These are phyloP conservation scores for Blastobotrys chiropterorum DNA, from an alignment of 805 yeast genomes.

Conservation along the genomic window DNA sequence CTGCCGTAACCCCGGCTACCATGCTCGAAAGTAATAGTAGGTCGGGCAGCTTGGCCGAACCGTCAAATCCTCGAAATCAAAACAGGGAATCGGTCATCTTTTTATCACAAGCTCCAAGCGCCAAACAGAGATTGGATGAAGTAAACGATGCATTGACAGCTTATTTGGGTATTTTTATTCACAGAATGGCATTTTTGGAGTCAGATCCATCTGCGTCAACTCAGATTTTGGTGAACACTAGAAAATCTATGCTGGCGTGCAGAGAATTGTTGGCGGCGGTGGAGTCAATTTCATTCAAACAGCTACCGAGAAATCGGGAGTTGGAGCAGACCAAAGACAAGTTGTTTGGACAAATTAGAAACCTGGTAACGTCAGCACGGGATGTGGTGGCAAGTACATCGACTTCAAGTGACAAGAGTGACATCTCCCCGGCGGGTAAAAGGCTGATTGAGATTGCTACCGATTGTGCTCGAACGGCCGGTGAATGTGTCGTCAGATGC, in stretches of 20 bases:
- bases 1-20: neutral
- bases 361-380: conserved; percentile 33
- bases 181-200: conserved; percentile 23
- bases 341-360: conserved; percentile 29
- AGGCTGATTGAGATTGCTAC: conserved; percentile 26
- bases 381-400: conserved; percentile 27
- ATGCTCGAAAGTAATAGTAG: neutral
- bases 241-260: conserved; percentile 35
- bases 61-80: conserved; percentile 3
- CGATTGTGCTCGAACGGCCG: conserved; percentile 30
- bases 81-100: conserved; percentile 23
- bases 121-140: conserved; percentile 31
- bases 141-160: conserved; percentile 30
- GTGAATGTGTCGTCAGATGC: conserved; percentile 30
- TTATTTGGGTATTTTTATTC: conserved; percentile 30
- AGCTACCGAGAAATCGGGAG: conserved; percentile 24
- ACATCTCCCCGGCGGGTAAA: conserved; percentile 16
- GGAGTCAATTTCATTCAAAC: conserved; percentile 26
- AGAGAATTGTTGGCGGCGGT: conserved; percentile 34
- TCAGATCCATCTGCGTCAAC: conserved; percentile 27
- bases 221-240: conserved; percentile 30
- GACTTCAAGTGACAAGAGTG: neutral
- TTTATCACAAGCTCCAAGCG: conserved; percentile 24
- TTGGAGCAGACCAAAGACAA: conserved; percentile 30
- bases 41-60: conserved; percentile 2